These are phyloP conservation scores for Diatrype stigma DNA, from an alignment of 2,329 filamentous ascomycete genomes.

Conservation along the genomic window DNA sequence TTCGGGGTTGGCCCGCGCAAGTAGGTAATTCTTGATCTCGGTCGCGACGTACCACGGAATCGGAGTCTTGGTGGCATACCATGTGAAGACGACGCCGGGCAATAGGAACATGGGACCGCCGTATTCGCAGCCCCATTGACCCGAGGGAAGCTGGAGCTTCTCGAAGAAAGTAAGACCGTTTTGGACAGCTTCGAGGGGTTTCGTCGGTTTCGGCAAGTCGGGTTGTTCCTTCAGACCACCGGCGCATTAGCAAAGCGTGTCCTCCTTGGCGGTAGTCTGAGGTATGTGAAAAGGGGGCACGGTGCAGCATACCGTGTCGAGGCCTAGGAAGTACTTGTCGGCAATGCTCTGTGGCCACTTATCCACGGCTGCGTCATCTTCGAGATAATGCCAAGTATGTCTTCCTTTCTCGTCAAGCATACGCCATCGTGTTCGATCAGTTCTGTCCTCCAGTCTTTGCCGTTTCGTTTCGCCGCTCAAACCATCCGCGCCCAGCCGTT, in stretches of 20 bases:
- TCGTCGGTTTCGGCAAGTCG: slow-evolving; percentile 64
- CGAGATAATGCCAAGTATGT: slow-evolving; percentile 92
- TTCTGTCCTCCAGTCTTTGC: slow-evolving; percentile 52
- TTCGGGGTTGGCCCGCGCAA: slow-evolving; percentile 75
- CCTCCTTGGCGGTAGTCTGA: not conserved
- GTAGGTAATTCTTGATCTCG: slow-evolving; percentile 90
- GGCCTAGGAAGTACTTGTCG: slow-evolving; percentile 84
- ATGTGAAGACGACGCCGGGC: slow-evolving; percentile 77
- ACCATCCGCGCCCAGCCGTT: slow-evolving; percentile 38
- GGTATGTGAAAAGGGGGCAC: not conserved
- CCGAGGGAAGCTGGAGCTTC: slow-evolving; percentile 79
- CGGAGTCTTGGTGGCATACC: slow-evolving; percentile 84
- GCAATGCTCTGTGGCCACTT: slow-evolving; percentile 81
- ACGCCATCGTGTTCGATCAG: slow-evolving; percentile 81
- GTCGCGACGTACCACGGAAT: slow-evolving; percentile 75
- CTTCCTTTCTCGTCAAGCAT: slow-evolving; percentile 76
- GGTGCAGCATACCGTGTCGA: slow-evolving; percentile 61
- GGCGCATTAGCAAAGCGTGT: slow-evolving; percentile 1
- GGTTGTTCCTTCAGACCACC: slow-evolving; percentile 60
- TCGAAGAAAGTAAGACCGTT: slow-evolving; percentile 90
- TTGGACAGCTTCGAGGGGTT: slow-evolving; percentile 68
- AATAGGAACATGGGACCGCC: slow-evolving; percentile 95
- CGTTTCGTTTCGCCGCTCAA: slow-evolving; percentile 34
- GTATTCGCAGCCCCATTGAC: slow-evolving; percentile 97
- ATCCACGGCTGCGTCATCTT: slow-evolving; percentile 63